These are phyloP conservation scores for Chaetomium cochliodes DNA, from an alignment of 495 filamentous ascomycete genomes.

Conservation along the genomic window DNA sequence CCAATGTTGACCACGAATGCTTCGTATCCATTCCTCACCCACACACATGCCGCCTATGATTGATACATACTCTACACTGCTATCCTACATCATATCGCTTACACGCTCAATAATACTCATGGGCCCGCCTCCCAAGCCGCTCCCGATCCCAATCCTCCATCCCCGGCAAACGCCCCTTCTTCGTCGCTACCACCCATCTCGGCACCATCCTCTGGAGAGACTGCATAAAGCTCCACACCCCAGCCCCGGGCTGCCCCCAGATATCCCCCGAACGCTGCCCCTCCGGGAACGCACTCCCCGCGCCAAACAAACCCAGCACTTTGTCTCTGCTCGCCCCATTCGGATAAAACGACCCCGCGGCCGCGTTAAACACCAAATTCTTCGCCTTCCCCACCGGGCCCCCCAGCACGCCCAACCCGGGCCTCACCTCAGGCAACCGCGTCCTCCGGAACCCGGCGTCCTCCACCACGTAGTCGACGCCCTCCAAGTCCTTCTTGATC, in stretches of 20 bases:
- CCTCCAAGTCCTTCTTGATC: conserved; percentile 14
- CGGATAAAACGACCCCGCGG: conserved; percentile 22
- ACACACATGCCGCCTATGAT: no score
- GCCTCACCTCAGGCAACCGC: conserved; percentile 12
- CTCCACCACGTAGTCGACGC: conserved; percentile 24
- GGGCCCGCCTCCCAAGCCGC: not conserved
- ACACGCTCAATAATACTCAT: not conserved
- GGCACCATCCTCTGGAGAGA: conserved; percentile 28
- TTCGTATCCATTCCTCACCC: no score
- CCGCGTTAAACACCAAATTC: conserved; percentile 15
- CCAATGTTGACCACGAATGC: no score
- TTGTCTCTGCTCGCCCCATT: not conserved
- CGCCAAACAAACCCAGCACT: conserved; percentile 27
- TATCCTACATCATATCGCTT: not conserved
- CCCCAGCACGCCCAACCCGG: not conserved
- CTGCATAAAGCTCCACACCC: conserved; percentile 31
- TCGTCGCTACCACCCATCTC: conserved; percentile 20
- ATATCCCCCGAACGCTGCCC: conserved; percentile 13
- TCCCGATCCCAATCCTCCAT: not conserved
- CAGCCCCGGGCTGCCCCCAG: conserved; percentile 23
- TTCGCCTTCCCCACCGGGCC: conserved; percentile 2
- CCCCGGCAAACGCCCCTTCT: not conserved
- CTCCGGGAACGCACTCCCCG: conserved; percentile 32
- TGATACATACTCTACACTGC: not conserved
- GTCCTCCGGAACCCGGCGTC: conserved; percentile 22